Percentiles rank a stretch among this genome's conserved stretches.
phyloP scores from a whole-genome alignment of 306 rosid species.

The Abrus precatorius region DNA sequence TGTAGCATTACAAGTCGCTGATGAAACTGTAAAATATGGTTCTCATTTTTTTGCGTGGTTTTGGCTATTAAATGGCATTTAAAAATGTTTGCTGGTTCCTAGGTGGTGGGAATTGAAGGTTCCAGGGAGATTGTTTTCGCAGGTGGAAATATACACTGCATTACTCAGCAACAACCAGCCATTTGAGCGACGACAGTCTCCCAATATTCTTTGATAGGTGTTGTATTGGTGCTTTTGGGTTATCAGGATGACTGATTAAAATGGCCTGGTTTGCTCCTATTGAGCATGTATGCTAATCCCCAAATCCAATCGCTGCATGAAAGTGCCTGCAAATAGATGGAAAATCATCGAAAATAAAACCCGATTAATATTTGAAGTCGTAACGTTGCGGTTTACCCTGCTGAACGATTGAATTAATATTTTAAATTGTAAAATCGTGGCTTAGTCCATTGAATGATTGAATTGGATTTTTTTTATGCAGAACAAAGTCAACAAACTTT shows the following conservation, averaged over 20 bases:
- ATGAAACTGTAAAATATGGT: constrained; percentile 11
- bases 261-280: neutral
- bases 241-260: neutral
- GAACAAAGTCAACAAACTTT: too few relatives aligned
- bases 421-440: too few relatives aligned
- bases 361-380: neutral
- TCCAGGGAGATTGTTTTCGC: constrained; percentile 91
- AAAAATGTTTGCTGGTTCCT: constrained; percentile 40
- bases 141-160: constrained; percentile 96
- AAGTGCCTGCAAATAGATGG: constrained; percentile 7
- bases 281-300: constrained; percentile 19
- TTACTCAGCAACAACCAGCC: constrained; percentile 93
- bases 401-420: neutral
- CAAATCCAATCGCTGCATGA: constrained; percentile 5
- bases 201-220: constrained; percentile 10
- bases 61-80: constrained; percentile 32
- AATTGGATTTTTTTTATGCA: too few relatives aligned
- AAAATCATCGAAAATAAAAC: constrained; percentile 7
- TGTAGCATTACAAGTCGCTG: constrained; percentile 9
- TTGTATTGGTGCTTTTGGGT: constrained; percentile 17
- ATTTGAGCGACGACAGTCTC: constrained; percentile 18
- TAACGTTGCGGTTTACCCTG: neutral
- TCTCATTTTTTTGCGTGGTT: constrained; percentile 28
- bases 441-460: too few relatives aligned
- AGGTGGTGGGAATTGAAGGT: constrained; percentile 90